Evolutionary conservation across 2,329 filamentous ascomycete genomes (phyloP), one percentile per base, ranked within the genome.

Genomic region (Cladosporium sphaerospermum): DNA sequence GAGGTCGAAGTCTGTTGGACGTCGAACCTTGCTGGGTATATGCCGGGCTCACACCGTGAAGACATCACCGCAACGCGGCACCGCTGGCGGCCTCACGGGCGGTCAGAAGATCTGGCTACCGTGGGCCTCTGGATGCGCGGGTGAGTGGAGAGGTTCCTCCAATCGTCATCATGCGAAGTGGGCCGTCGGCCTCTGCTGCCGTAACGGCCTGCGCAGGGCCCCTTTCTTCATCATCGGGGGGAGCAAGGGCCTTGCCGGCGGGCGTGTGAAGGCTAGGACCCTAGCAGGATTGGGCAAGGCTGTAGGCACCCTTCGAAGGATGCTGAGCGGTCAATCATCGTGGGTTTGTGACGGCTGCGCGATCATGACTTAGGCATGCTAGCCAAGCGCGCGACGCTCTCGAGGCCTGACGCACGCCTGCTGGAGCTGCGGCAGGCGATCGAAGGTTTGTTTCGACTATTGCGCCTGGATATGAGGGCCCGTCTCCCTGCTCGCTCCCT

Each of bases 261-360:
- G 32, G 18, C 16, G 10, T 44, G 19, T 51, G 31, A 40, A 44
- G 40, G 36, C n/a, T 11, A 39, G n/a, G 32, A 51, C 39, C 23
- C 40, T 51, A 51, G 48, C 40, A 44, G 31, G 48, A 44, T 42
- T 44, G 37, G 48, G 48, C 48, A 51, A 43, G 48, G 40, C 40
- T 43, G 40, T 34, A 16, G 40, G 14, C 39, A 19, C 28, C 11
- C 32, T 16, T 36, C 40, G 48, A 31, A 51, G 16, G 32, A 43
- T 44, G 48, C 16, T 33, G 48, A 23, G 48, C 48, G 48, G 48
- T 51, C 48, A 39, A 51, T 51, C 48, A 44, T 51, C 48, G 48
- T 51, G 48, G 48, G 48, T 51, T 51, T 32, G 19, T 44, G 48
- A 44, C n/a, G 47, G 37, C 47, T 50, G 39, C 47, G 37, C 47